These are phyloP conservation scores for Astrothelium subdiscretum DNA, from an alignment of 495 filamentous ascomycete genomes.

Conservation along the genomic window DNA sequence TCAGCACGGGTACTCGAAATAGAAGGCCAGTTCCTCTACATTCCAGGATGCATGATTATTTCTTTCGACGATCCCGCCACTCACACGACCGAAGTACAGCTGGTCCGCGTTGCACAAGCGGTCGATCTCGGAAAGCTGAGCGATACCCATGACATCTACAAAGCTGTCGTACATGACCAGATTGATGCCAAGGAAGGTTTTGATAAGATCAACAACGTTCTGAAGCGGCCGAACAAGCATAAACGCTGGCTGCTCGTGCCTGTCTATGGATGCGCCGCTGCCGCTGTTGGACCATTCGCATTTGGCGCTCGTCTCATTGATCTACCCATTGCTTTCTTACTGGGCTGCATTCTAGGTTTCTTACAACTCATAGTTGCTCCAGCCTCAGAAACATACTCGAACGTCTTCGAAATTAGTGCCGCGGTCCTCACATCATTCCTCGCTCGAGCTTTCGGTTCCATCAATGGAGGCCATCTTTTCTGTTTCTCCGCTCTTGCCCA, in stretches of 20 bases:
- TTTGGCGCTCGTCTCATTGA: slow-evolving; percentile 82
- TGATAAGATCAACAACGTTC: slow-evolving; percentile 53
- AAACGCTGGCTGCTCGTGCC: slow-evolving; percentile 60
- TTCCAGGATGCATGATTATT: slow-evolving; percentile 91
- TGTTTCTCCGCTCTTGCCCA: slow-evolving; percentile 92
- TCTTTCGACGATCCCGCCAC: slow-evolving; percentile 84
- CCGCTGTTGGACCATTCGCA: slow-evolving; percentile 72
- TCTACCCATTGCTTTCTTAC: slow-evolving; percentile 72
- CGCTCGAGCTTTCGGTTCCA: slow-evolving; percentile 76
- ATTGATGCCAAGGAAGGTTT: slow-evolving; percentile 80
- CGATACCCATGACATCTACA: slow-evolving; percentile 83
- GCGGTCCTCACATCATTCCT: slow-evolving; percentile 84
- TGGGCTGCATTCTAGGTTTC: slow-evolving; percentile 72
- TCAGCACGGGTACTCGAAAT: slow-evolving; percentile 80
- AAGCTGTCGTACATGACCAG: slow-evolving; percentile 81
- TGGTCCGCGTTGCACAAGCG: slow-evolving; percentile 64
- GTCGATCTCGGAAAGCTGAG: slow-evolving; percentile 75
- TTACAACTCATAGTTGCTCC: slow-evolving; percentile 74
- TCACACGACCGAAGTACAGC: slow-evolving; percentile 86
- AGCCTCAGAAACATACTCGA: slow-evolving; percentile 66
- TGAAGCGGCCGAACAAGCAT: slow-evolving; percentile 50
- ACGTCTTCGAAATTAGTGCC: slow-evolving; percentile 85
- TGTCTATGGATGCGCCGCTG: slow-evolving; percentile 76
- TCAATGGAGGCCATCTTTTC: slow-evolving; percentile 57
- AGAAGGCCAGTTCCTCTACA: slow-evolving; percentile 82